Evolutionary conservation across 805 yeast species (phyloP).

Genomic region (Candida xyloterini): DNA sequence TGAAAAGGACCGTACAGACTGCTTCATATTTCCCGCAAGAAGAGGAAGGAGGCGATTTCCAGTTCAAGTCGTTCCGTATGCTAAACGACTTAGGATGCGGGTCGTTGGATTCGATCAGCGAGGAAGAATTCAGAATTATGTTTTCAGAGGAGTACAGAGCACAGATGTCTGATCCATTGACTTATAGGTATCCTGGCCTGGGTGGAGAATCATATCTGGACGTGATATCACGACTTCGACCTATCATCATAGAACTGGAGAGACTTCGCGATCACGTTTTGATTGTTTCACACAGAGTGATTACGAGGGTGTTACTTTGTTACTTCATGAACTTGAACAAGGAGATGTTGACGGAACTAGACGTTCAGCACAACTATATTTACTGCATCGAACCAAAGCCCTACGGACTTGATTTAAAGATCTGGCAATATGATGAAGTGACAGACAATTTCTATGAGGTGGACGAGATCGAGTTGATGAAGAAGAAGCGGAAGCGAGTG

Average conservation of each 20-base stretch:
- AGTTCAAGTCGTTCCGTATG: slow-evolving; percentile 33
- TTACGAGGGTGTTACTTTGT: slow-evolving; percentile 34
- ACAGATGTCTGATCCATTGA: slow-evolving; percentile 30
- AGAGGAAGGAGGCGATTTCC: slow-evolving; percentile 24
- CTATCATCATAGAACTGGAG: slow-evolving; percentile 36
- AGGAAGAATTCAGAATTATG: slow-evolving; percentile 28
- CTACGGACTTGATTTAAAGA: slow-evolving; percentile 36
- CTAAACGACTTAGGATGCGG: slow-evolving; percentile 37
- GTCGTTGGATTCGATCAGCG: slow-evolving; percentile 31
- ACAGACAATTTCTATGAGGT: slow-evolving; percentile 37
- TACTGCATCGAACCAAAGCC: slow-evolving; percentile 40
- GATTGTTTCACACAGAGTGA: slow-evolving; percentile 35
- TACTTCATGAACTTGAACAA: slow-evolving; percentile 37
- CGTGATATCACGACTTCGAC: slow-evolving; percentile 34
- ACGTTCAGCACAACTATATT: slow-evolving; percentile 34
- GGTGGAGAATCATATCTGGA: slow-evolving; percentile 40
- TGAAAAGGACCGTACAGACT: slow-evolving; percentile 33
- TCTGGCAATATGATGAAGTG: slow-evolving; percentile 35
- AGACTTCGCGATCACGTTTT: slow-evolving; percentile 35
- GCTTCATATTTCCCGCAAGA: slow-evolving; percentile 30
- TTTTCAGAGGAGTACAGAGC: slow-evolving; percentile 29
- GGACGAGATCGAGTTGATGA: slow-evolving; percentile 36
- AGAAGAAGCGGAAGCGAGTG: slow-evolving; percentile 32
- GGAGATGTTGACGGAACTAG: slow-evolving; percentile 38
- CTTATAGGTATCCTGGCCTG: slow-evolving; percentile 36